A percentile compares a stretch with the other conserved stretches of the same genome.
These are phyloP conservation scores for Cryphonectria naterciae DNA, from an alignment of 2,329 filamentous ascomycete genomes.

Conservation along the genomic window DNA sequence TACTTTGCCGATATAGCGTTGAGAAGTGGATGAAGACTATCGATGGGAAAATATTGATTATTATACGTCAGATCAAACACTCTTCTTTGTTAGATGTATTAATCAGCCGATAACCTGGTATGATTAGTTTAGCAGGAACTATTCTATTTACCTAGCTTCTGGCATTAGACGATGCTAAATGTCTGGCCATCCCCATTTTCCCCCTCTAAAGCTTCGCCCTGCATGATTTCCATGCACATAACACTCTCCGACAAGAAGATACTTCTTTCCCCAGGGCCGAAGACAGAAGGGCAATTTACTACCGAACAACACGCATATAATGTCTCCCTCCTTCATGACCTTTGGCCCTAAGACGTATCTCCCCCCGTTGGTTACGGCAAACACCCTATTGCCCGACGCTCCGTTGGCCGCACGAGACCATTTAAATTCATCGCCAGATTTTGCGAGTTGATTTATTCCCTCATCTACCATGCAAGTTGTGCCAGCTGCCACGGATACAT, in stretches of 20 bases:
- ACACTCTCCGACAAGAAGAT: conserved; percentile 1
- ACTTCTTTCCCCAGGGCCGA: not conserved
- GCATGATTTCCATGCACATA: conserved; percentile 2
- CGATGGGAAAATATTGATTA: not conserved
- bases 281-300: not conserved
- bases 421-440: not conserved
- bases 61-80: not conserved
- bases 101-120: not conserved
- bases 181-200: not conserved
- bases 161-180: not conserved
- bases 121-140: no score
- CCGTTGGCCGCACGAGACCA: not conserved
- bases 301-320: not conserved
- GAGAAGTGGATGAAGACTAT: not conserved
- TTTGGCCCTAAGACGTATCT: not conserved
- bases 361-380: not conserved
- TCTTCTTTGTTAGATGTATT: not conserved
- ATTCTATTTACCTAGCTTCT: not conserved
- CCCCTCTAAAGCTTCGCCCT: not conserved
- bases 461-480: not conserved
- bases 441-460: not conserved
- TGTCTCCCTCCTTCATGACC: not conserved
- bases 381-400: not conserved
- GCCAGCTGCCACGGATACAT: not conserved
- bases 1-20: not conserved